phyloP scores from a whole-genome alignment of 495 filamentous ascomycete species.

The Neurospora africana region DNA sequence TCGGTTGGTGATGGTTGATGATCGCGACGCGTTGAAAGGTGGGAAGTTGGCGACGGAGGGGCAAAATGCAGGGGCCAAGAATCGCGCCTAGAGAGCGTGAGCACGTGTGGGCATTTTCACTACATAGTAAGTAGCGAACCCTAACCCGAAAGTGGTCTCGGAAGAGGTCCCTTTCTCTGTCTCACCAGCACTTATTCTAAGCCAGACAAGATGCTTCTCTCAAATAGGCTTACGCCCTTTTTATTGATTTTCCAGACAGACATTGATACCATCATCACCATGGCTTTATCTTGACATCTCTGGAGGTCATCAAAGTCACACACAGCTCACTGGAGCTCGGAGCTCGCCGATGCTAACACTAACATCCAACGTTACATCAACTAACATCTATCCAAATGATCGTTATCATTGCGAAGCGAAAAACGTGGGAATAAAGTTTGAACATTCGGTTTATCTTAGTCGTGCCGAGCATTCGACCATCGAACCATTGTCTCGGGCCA shows the following conservation, averaged over 20 bases:
- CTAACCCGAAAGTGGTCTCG: neutral
- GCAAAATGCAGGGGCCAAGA: neutral
- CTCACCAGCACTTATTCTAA: neutral
- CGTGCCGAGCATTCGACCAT: neutral
- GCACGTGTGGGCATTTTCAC: conserved; percentile 4
- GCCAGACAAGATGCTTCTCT: neutral
- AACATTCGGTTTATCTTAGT: neutral
- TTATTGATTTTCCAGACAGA: neutral
- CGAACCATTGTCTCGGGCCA: neutral
- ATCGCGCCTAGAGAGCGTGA: conserved; percentile 3
- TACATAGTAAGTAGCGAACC: neutral
- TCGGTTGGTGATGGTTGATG: neutral
- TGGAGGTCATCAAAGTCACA: neutral
- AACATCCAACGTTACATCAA: neutral
- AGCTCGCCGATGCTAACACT: neutral
- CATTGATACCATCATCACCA: neutral
- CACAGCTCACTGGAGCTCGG: neutral
- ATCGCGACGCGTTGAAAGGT: neutral
- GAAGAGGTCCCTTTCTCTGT: neutral
- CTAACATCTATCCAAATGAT: neutral
- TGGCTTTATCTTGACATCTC: neutral
- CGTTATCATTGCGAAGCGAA: neutral
- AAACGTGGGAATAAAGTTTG: neutral
- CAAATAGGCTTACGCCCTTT: neutral
- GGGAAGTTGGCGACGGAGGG: neutral